phyloP scores from a whole-genome alignment of 2,329 filamentous ascomycete genomes.

The Clonostachys rhizophaga region DNA sequence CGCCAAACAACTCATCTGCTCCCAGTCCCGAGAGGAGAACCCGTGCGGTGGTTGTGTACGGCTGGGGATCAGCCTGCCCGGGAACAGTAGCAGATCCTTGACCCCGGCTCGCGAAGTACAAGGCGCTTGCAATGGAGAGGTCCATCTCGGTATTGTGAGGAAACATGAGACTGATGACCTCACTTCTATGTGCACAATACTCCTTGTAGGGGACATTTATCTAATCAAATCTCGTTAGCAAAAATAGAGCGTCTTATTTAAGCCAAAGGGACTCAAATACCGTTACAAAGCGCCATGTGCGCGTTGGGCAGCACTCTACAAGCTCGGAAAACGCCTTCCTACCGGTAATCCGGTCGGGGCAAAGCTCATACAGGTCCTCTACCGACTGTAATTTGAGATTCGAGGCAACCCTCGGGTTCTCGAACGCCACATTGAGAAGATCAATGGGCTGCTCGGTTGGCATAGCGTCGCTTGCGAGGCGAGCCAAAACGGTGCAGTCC shows the following conservation, averaged over 20 bases:
- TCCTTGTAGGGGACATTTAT: constrained; percentile 81
- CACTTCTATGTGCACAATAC: constrained; percentile 61
- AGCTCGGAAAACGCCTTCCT: constrained; percentile 77
- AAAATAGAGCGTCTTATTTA: neutral
- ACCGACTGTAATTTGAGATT: constrained; percentile 32
- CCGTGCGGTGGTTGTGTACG: constrained; percentile 67
- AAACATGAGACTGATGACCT: constrained; percentile 73
- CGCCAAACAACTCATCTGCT: constrained; percentile 93
- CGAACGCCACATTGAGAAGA: constrained; percentile 92
- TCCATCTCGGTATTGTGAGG: constrained; percentile 99
- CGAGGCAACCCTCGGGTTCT: constrained; percentile 75
- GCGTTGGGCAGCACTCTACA: constrained; percentile 57
- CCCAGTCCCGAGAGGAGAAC: constrained; percentile 90
- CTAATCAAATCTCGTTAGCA: constrained; percentile 21
- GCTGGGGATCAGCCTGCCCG: constrained; percentile 12
- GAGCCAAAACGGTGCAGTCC: constrained; percentile 85
- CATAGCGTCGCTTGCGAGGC: constrained; percentile 73
- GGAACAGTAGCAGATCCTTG: constrained; percentile 40
- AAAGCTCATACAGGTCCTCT: constrained; percentile 65
- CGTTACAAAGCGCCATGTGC: constrained; percentile 79
- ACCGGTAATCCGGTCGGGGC: constrained; percentile 86
- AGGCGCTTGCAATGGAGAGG: constrained; percentile 82
- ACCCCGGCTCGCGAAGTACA: constrained; percentile 92
- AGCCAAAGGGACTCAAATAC: constrained; percentile 28
- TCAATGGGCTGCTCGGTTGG: constrained; percentile 69